Conservation (phyloP, 2,329 filamentous ascomycete genomes). For the Sporothrix sp. region DNA sequence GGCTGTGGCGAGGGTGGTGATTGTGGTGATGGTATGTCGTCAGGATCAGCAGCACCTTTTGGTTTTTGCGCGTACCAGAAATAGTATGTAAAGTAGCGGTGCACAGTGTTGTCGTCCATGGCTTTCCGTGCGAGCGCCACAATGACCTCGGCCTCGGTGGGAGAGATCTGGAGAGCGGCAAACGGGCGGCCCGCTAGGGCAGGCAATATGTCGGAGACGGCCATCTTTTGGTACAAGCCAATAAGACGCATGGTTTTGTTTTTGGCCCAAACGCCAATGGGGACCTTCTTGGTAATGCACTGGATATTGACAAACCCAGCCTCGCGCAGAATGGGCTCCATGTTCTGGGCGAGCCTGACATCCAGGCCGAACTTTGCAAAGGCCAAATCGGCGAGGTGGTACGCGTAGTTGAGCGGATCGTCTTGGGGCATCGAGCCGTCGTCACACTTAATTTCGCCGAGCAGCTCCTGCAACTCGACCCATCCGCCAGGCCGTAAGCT, state of each 20-base stretch:
- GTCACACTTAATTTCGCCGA: constrained; percentile 32
- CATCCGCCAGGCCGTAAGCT: constrained; percentile 39
- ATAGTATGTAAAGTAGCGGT: constrained; percentile 32
- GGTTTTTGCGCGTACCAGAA: constrained; percentile 33
- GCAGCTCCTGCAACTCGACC: constrained; percentile 39
- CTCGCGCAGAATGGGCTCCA: constrained; percentile 27
- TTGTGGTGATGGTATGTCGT: not conserved
- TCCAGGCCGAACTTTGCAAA: constrained; percentile 30
- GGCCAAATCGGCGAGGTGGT: constrained; percentile 21
- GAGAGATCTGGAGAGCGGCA: constrained; percentile 25
- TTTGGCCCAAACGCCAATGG: constrained; percentile 35
- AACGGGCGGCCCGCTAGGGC: constrained; percentile 35
- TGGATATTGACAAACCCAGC: constrained; percentile 36
- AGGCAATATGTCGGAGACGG: constrained; percentile 29
- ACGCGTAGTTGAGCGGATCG: constrained; percentile 28
- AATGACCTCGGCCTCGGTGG: constrained; percentile 24
- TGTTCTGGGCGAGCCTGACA: constrained; percentile 25
- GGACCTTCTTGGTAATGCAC: constrained; percentile 33
- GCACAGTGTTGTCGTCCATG: constrained; percentile 27
- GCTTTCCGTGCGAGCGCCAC: constrained; percentile 24
- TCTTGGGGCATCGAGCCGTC: constrained; percentile 32
- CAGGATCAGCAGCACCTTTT: not conserved
- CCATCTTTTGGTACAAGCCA: constrained; percentile 32
- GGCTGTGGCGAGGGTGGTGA: not conserved
- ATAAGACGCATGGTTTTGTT: constrained; percentile 31